Evolutionary conservation across 129 eudicot genomes (phyloP).

Genomic region (Flaveria bidentis): DNA sequence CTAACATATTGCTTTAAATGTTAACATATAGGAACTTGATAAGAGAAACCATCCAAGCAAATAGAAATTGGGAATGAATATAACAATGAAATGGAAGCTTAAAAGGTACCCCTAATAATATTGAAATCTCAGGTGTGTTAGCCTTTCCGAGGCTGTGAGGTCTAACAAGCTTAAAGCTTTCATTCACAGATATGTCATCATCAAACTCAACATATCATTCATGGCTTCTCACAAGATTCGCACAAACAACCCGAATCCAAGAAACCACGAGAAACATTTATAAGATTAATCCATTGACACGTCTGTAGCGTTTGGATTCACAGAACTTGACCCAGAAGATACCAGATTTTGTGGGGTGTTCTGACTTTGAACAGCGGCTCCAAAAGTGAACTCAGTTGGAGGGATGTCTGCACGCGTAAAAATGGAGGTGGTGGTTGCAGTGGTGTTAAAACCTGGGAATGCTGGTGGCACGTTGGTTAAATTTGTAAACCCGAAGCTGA

Average conservation of each 20-base stretch:
- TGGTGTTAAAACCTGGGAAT: conserved; percentile 57
- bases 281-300: conserved; percentile 68
- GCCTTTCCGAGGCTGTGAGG: conserved; percentile 34
- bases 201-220: conserved; percentile 19
- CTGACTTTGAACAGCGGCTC: conserved; percentile 44
- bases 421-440: conserved; percentile 54
- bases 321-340: conserved; percentile 27
- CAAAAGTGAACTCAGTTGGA: conserved; percentile 77
- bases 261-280: conserved; percentile 16
- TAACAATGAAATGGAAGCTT: conserved; percentile 19
- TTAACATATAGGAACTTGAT: no score
- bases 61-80: background rate
- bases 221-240: conserved; percentile 39
- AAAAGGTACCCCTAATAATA: conserved; percentile 15
- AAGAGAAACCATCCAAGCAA: no score
- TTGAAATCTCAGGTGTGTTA: conserved; percentile 9
- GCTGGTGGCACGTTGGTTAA: conserved; percentile 35
- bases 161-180: conserved; percentile 40
- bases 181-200: conserved; percentile 31
- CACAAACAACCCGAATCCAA: conserved; percentile 36
- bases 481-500: conserved; percentile 68
- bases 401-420: conserved; percentile 57
- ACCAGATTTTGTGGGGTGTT: conserved; percentile 27
- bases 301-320: conserved; percentile 48
- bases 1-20: no score